Evolutionary conservation across 1,284 basidiomycete species (phyloP), one percentile per base, ranked within the genome.

Genomic region (Pseudozyma tsukubaensis): DNA sequence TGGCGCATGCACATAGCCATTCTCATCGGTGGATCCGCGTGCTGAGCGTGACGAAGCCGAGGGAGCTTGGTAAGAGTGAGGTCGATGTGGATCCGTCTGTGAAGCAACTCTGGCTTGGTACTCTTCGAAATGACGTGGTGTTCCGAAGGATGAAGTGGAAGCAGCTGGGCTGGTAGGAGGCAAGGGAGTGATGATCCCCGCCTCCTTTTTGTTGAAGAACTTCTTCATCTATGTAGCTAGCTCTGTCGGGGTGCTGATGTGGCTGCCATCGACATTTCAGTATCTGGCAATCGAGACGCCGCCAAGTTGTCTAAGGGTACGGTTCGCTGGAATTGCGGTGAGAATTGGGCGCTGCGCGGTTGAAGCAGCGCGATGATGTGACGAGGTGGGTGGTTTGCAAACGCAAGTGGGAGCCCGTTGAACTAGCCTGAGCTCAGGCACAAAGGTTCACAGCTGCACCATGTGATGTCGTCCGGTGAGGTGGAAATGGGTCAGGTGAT

Each of bases 171-270:
- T 61, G 50, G 61, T 55, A 19, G 64, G 65, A 64, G 71, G 71
- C 64, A 73, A 47, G 44, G 71, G 71, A 49, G 64, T 68, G 61
- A 73, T 73, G 65, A 53, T 45, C 53, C 65, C 71, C 12, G 71
- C 71, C 65, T 68, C 70, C 65, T 68, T 73, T 32, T 52, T 14
- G 47, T 43, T 63, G 61, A 73, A 73, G 54, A 73, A 68, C 58
- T 63, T 67, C 48, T 73, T 73, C 71, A 73, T 73, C 44, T 56
- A 53, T 51, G 24, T 16, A 21, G 53, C 24, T n/a, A 29, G 24
- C 24, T 51, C 24, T 48, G 43, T 47, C n/a, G 13, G 19, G 42
- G 14, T 50, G 39, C 7, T 9, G 42, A 5, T 45, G 10, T 35
- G 3, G 34, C n/a, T 29, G 32, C 19, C 45, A 58, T 68, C 54